These are phyloP conservation scores for Fusarium oligoseptatum DNA, from an alignment of 2,329 filamentous ascomycete species.

Conservation along the genomic window DNA sequence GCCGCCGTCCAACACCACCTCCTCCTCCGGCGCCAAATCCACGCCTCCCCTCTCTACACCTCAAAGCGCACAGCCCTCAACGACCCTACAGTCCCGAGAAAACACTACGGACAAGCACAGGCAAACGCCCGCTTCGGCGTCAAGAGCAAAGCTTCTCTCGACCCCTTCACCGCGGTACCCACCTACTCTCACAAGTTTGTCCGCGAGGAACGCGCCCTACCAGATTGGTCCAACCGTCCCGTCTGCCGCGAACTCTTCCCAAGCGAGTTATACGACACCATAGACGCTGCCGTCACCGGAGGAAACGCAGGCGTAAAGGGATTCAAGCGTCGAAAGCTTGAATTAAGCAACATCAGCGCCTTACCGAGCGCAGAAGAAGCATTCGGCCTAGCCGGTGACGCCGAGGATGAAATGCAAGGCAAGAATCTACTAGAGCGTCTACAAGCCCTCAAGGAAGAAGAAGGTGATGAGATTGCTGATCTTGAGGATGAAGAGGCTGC, in stretches of 20 bases:
- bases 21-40: slow-evolving; percentile 68
- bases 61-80: slow-evolving; percentile 61
- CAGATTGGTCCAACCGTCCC: slow-evolving; percentile 65
- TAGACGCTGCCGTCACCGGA: slow-evolving; percentile 59
- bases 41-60: slow-evolving; percentile 68
- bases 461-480: slow-evolving; percentile 62
- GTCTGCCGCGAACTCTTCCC: slow-evolving; percentile 69
- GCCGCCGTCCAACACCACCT: slow-evolving; percentile 65
- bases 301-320: slow-evolving; percentile 44
- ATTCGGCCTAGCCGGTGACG: slow-evolving; percentile 55
- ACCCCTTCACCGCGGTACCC: slow-evolving; percentile 71
- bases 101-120: slow-evolving; percentile 69
- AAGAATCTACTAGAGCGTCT: slow-evolving; percentile 60
- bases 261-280: slow-evolving; percentile 66
- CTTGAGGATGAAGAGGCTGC: slow-evolving; percentile 65
- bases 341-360: slow-evolving; percentile 61
- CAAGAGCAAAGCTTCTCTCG: slow-evolving; percentile 67
- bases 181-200: slow-evolving; percentile 69
- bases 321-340: slow-evolving; percentile 59
- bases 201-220: slow-evolving; percentile 64
- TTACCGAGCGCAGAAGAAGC: slow-evolving; percentile 66
- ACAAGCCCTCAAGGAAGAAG: slow-evolving; percentile 63
- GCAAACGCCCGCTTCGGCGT: slow-evolving; percentile 68
- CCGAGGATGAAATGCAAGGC: slow-evolving; percentile 46
- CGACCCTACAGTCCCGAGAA: slow-evolving; percentile 57